Conservation (phyloP, 176 grass and related monocot species). For the Rhynchospora pubera region DNA sequence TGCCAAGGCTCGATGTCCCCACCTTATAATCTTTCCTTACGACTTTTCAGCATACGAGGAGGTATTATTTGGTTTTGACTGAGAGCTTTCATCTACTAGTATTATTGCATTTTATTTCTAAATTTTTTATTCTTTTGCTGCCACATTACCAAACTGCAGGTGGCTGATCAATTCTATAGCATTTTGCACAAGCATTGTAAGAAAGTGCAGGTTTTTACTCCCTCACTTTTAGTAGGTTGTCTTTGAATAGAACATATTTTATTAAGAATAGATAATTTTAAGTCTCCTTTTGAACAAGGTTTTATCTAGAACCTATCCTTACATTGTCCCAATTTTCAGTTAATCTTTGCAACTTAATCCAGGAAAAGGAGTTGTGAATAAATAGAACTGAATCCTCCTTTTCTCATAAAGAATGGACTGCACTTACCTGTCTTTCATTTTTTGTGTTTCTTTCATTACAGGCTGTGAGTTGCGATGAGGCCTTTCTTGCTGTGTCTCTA, state of each 20-base stretch:
- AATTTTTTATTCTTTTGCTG: slow-evolving; percentile 13
- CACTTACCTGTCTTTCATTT: not conserved
- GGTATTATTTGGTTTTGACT: slow-evolving; percentile 41
- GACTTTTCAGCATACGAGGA: slow-evolving; percentile 83
- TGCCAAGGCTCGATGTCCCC: slow-evolving; percentile 69
- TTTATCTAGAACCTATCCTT: not conserved
- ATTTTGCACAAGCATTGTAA: slow-evolving; percentile 84
- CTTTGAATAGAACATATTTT: not conserved
- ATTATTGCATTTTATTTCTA: slow-evolving; percentile 11
- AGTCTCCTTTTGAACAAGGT: not conserved
- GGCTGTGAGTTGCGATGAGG: slow-evolving; percentile 98
- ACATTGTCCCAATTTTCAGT: not conserved
- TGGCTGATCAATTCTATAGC: slow-evolving; percentile 92
- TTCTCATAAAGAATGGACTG: not conserved
- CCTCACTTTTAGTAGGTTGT: not conserved
- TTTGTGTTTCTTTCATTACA: slow-evolving; percentile 29
- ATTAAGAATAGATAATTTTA: not conserved
- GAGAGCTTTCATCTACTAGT: not conserved
- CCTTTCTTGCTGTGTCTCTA: slow-evolving; percentile 77
- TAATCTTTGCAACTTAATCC: not conserved
- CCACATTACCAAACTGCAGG: slow-evolving; percentile 36
- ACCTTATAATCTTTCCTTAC: slow-evolving; percentile 75
- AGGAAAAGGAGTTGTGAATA: not conserved
- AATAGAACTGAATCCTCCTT: slow-evolving; percentile 1
- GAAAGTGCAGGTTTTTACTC: slow-evolving; percentile 67